A percentile compares a stretch with the other conserved stretches of the same genome.
phyloP scores from a whole-genome alignment of 2,329 filamentous ascomycete genomes.

The Neopestalotiopsis clavispora region DNA sequence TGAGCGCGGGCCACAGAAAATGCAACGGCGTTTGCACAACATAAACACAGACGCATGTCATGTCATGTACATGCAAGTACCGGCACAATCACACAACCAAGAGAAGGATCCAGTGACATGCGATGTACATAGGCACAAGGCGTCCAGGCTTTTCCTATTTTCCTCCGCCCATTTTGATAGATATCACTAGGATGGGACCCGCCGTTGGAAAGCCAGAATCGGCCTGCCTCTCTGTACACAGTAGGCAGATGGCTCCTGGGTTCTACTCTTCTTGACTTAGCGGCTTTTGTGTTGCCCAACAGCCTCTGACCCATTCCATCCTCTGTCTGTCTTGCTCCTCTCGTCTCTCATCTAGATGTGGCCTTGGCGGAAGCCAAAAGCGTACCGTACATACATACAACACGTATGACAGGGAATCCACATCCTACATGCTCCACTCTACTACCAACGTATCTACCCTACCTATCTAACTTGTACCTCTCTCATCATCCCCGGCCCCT shows the following conservation, averaged over 20 bases:
- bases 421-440: slow-evolving; percentile 3
- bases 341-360: slow-evolving; percentile 17
- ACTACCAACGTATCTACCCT: neutral
- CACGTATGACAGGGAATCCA: slow-evolving; percentile 18
- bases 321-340: slow-evolving; percentile 17
- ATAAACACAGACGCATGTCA: slow-evolving; percentile 27
- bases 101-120: slow-evolving; percentile 6
- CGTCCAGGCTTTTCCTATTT: neutral
- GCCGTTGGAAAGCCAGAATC: neutral
- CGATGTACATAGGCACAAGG: slow-evolving; percentile 19
- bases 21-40: slow-evolving; percentile 33
- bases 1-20: slow-evolving; percentile 22
- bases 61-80: slow-evolving; percentile 14
- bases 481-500: neutral
- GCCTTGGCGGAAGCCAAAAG: slow-evolving; percentile 17
- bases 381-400: slow-evolving; percentile 18
- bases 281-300: neutral
- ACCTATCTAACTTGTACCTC: neutral
- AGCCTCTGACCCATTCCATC: neutral
- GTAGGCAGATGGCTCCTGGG: neutral
- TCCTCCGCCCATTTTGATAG: neutral
- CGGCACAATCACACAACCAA: slow-evolving; percentile 8
- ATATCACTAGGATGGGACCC: neutral
- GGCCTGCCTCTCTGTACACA: neutral
- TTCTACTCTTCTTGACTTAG: slow-evolving; percentile 3